Evolutionary conservation across 257 asterid genomes (phyloP), one percentile per base, ranked within the genome.

Genomic region (Capsicum pubescens): DNA sequence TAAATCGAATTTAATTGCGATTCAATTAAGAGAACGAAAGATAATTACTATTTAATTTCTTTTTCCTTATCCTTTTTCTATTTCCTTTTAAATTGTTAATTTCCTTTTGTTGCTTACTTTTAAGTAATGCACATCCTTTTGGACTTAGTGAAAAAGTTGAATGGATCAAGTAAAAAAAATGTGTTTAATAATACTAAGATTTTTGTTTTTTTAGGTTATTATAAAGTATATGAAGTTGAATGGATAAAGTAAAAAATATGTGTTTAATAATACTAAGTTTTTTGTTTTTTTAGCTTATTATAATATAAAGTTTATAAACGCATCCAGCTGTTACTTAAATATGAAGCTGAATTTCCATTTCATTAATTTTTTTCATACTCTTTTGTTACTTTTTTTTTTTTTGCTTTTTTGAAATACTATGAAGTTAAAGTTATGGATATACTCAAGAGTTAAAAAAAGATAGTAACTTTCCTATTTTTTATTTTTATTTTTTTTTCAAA

Each of bases 81-180:
- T 44, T 44, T 44, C 8, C 48, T 44, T 3, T 7, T 44, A 44
- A 44, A 4, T 44, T 44, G 6, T 6, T 44, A 0, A 44, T 44
- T 35, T 35, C 3, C 74, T 35, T 67, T 3, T 35, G 50, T 67
- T 67, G 74, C 3, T 35, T 15, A 5, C 74, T 67, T 67, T 67
- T 67, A 14, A 13, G 74, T 14, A 35, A 67, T 67, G 74, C 74
- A 35, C 0, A 36, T 68, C 6, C 52, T 17, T 69, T 67, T 69
- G 72, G 46, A 35, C 7, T 69, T 42, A 2, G 78, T 70, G 78
- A 70, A 70, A 70, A 70, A 42, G 56, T 42, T 70, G 55, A 70
- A n/a, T 16, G 54, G 35, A 42, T 70, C 32, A 9, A 16, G 78
- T 42, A 0, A 42, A 17, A 42, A 70, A 42, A 4, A 26, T 14